A percentile compares a stretch with the other conserved stretches of the same genome.
Evolutionary conservation across 208 protist genomes (phyloP).

Genomic region (Leishmania martiniquensis): DNA sequence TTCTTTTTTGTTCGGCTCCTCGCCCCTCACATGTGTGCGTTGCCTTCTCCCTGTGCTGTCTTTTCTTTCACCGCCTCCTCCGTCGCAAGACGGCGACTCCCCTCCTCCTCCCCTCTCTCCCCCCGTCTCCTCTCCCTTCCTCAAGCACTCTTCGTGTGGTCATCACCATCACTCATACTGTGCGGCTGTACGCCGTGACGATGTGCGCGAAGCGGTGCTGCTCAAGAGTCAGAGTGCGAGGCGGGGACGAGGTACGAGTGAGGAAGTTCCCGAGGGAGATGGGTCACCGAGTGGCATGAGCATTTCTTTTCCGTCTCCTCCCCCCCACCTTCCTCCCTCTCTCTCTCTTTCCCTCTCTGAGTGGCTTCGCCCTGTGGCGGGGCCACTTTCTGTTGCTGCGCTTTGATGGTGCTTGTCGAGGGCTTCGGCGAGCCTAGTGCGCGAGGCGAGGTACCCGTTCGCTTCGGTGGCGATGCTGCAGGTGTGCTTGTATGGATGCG

Average conservation of each 20-base stretch:
- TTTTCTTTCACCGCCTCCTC: too few relatives aligned
- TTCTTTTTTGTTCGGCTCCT: too few relatives aligned
- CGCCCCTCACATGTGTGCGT: too few relatives aligned
- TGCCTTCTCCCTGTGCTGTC: too few relatives aligned
- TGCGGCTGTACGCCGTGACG: not conserved
- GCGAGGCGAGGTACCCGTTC: not conserved
- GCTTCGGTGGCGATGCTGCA: not conserved
- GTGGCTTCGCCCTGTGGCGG: not conserved
- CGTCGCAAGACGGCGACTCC: not conserved
- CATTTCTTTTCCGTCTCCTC: too few relatives aligned
- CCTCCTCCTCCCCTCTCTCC: not conserved
- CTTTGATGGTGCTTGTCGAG: not conserved
- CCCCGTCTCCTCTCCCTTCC: not conserved
- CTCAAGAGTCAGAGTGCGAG: not conserved
- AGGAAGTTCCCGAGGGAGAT: not conserved
- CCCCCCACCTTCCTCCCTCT: too few relatives aligned
- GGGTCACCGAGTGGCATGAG: not conserved
- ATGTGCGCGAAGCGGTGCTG: not conserved
- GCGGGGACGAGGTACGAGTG: not conserved
- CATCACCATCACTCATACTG: not conserved
- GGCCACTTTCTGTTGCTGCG: not conserved
- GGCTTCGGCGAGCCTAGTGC: not conserved
- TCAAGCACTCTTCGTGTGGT: not conserved
- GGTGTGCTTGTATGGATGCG: not conserved
- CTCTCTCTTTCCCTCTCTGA: not conserved